Percentiles rank a stretch among this genome's conserved stretches.
phyloP scores from a whole-genome alignment of 768 basidiomycete genomes.

The Lepiota brunneoincarnata region DNA sequence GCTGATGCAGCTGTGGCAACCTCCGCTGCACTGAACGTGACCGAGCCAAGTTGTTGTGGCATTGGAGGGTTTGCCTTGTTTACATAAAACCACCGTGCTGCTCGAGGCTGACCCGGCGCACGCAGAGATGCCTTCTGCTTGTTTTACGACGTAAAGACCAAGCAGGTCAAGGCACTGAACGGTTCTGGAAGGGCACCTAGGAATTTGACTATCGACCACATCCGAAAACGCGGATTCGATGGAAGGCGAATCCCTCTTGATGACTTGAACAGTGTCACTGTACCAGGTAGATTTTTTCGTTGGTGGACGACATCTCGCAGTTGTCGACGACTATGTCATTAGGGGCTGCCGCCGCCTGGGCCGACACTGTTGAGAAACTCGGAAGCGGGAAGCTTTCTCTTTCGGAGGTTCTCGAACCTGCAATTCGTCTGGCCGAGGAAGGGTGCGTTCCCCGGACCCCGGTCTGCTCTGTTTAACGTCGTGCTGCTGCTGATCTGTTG shows the following conservation, averaged over 20 bases:
- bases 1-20: conserved; percentile 95
- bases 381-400: conserved; percentile 68
- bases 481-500: neutral
- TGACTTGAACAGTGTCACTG: conserved; percentile 89
- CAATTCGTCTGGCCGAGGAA: conserved; percentile 88
- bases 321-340: conserved; percentile 3
- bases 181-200: conserved; percentile 88
- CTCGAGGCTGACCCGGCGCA: conserved; percentile 4
- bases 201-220: conserved; percentile 73
- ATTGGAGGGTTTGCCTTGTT: conserved; percentile 70
- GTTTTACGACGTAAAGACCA: conserved; percentile 83
- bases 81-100: conserved; percentile 5
- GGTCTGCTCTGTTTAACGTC: neutral
- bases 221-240: conserved; percentile 64
- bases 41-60: conserved; percentile 86
- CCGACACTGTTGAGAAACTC: conserved; percentile 80
- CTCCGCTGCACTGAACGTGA: conserved; percentile 89
- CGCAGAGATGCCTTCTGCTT: conserved; percentile 87
- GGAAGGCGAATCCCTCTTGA: conserved; percentile 68
- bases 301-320: neutral
- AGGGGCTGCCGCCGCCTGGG: conserved; percentile 95
- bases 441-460: conserved; percentile 58
- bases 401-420: conserved; percentile 80
- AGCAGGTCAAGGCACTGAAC: conserved; percentile 84
- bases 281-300: conserved; percentile 49